Percentiles rank a stretch among this genome's conserved stretches.
Conservation (phyloP, 2,329 filamentous ascomycete species). For the Purpureocillium takamizusanense region DNA sequence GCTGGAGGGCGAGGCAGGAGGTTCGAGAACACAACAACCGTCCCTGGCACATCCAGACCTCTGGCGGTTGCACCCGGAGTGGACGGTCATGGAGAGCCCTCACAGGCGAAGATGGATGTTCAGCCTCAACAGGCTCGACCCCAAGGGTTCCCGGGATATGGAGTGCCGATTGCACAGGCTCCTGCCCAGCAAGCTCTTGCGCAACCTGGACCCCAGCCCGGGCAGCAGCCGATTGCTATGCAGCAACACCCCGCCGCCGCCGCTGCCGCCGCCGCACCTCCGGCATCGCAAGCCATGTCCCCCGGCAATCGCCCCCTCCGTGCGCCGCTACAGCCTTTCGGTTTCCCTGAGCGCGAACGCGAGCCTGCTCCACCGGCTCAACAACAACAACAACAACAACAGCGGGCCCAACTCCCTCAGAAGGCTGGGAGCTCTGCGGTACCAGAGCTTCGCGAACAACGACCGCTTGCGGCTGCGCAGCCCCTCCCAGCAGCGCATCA, state of each 20-base stretch:
- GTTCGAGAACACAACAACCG: constrained; percentile 27
- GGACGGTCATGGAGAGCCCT: constrained; percentile 36
- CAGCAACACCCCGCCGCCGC: constrained; percentile 18
- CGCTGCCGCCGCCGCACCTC: constrained; percentile 19
- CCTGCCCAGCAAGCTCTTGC: constrained; percentile 21
- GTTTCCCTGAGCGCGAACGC: constrained; percentile 35
- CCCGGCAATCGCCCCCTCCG: constrained; percentile 33
- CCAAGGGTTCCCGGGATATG: constrained; percentile 33
- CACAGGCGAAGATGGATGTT: constrained; percentile 36
- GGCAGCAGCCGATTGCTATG: constrained; percentile 9
- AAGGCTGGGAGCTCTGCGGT: constrained; percentile 23
- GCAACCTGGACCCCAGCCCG: constrained; percentile 13
- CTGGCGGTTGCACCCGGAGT: constrained; percentile 36
- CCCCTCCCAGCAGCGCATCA: constrained; percentile 22
- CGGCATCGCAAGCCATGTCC: constrained; percentile 35
- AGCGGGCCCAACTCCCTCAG: constrained; percentile 30
- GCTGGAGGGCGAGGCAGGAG: constrained; percentile 40
- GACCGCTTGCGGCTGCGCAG: constrained; percentile 23
- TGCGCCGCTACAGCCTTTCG: constrained; percentile 31
- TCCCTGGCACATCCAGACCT: constrained; percentile 24
- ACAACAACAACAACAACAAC: constrained; percentile 24
- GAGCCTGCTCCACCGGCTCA: constrained; percentile 21
- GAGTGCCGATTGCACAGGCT: constrained; percentile 36
- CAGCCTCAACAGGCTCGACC: constrained; percentile 19
- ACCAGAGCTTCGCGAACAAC: constrained; percentile 23